phyloP scores from a whole-genome alignment of 2,329 filamentous ascomycete genomes.

The Colletotrichum siamense region DNA sequence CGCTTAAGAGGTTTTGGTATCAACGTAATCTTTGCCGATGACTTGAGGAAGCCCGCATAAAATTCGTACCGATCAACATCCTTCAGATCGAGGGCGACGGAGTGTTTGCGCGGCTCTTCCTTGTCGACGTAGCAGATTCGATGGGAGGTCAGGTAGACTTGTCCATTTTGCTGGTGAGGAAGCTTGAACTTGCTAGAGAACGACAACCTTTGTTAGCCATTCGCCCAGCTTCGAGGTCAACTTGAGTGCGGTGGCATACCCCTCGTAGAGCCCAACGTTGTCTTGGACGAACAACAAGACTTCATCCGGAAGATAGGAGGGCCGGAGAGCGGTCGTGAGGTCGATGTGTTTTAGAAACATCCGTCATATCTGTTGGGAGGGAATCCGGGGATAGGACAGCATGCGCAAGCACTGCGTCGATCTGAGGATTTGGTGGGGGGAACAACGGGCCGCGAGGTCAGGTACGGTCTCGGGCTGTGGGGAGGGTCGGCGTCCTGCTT shows the following conservation, averaged over 20 bases:
- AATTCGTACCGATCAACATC: constrained; percentile 91
- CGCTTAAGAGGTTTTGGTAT: constrained; percentile 81
- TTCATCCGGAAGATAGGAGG: constrained; percentile 91
- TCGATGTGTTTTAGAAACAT: constrained; percentile 98
- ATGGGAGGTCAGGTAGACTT: constrained; percentile 96
- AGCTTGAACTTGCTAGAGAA: constrained; percentile 86
- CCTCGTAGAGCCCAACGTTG: constrained; percentile 96
- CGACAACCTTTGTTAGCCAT: not conserved
- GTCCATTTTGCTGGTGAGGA: constrained; percentile 90
- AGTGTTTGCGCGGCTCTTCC: constrained; percentile 82
- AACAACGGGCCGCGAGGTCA: not conserved
- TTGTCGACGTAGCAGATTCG: constrained; percentile 95
- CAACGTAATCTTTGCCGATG: constrained; percentile 90
- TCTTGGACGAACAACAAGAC: constrained; percentile 95
- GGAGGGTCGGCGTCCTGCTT: not conserved
- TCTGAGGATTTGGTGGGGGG: not conserved
- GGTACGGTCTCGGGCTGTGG: not conserved
- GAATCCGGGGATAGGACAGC: not conserved
- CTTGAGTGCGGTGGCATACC: constrained; percentile 62
- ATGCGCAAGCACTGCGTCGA: not conserved
- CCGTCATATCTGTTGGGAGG: constrained; percentile 60
- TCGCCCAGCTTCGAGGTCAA: not conserved
- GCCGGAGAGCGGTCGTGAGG: constrained; percentile 94
- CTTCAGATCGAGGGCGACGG: constrained; percentile 84
- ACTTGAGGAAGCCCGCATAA: constrained; percentile 93